Percentiles rank a stretch among this genome's conserved stretches.
Evolutionary conservation across 371 early-diverging fungal species (phyloP).

Genomic region (Mucor piriformis): DNA sequence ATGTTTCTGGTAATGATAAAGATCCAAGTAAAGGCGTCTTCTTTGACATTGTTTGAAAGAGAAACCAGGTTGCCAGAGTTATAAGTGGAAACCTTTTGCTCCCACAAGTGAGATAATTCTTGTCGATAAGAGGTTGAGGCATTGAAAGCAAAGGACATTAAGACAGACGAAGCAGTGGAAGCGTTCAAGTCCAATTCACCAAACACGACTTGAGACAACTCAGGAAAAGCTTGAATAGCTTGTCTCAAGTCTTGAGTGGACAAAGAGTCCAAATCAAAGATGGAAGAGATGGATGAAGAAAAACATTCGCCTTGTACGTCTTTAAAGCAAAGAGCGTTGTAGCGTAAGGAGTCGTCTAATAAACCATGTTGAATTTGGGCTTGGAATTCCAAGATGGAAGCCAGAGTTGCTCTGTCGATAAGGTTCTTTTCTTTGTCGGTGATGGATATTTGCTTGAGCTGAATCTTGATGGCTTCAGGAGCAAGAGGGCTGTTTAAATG

Average conservation of each 20-base stretch:
- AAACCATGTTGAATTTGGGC: constrained; percentile 56
- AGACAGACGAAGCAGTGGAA: constrained; percentile 36
- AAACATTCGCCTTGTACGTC: constrained; percentile 38
- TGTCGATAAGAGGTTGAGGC: constrained; percentile 53
- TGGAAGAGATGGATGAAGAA: constrained; percentile 37
- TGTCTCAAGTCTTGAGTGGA: constrained; percentile 33
- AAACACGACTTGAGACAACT: constrained; percentile 27
- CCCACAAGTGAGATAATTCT: constrained; percentile 51
- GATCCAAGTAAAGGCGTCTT: constrained; percentile 44
- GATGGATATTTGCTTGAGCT: constrained; percentile 54
- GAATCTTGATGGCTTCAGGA: constrained; percentile 51
- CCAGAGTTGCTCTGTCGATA: constrained; percentile 44
- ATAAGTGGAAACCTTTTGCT: constrained; percentile 50
- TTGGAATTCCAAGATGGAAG: constrained; percentile 55
- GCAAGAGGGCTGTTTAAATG: constrained; percentile 26
- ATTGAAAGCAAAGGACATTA: constrained; percentile 61
- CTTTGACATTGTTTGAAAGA: constrained; percentile 17
- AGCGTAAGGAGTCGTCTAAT: constrained; percentile 21
- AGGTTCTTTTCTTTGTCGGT: constrained; percentile 37
- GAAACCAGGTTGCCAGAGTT: constrained; percentile 37
- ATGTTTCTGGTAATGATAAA: constrained; percentile 54
- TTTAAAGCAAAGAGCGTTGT: constrained; percentile 36
- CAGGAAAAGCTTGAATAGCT: constrained; percentile 41
- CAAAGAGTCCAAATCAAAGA: constrained; percentile 40
- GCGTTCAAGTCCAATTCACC: constrained; percentile 27